Evolutionary conservation across 768 basidiomycete genomes (phyloP).

Genomic region (Neoboletus magnificus): DNA sequence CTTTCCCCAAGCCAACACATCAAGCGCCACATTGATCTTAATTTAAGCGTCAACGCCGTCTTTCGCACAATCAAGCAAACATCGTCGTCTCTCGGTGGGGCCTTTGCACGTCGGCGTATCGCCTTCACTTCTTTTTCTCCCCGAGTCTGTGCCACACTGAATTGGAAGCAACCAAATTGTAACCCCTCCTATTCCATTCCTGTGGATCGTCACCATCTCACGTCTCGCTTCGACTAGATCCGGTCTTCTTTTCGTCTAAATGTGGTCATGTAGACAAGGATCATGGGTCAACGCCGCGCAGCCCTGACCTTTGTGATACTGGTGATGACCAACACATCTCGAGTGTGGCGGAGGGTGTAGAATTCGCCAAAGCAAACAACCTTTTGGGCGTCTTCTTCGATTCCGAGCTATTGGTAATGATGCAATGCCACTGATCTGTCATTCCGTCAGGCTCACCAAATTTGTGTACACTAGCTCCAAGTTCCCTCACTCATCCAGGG

Average conservation of each 20-base stretch:
- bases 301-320: conserved; percentile 36
- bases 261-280: conserved; percentile 62
- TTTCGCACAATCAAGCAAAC: conserved; percentile 79
- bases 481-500: conserved; percentile 89
- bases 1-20: conserved; percentile 49
- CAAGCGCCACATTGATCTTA: conserved; percentile 63
- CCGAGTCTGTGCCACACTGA: conserved; percentile 83
- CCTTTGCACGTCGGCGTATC: conserved; percentile 65
- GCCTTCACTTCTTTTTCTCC: conserved; percentile 93
- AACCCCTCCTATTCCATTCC: conserved; percentile 19
- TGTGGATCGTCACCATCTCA: conserved; percentile 24
- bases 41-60: conserved; percentile 80
- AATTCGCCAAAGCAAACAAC: conserved; percentile 91
- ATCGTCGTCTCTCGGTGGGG: conserved; percentile 48
- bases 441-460: conserved; percentile 13
- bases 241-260: conserved; percentile 89
- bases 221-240: conserved; percentile 52
- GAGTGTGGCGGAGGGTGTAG: conserved; percentile 87
- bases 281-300: conserved; percentile 38
- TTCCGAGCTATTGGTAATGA: conserved; percentile 75
- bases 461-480: conserved; percentile 46
- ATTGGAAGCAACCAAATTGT: conserved; percentile 99
- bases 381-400: conserved; percentile 89
- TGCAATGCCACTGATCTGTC: not conserved
- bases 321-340: conserved; percentile 50